These are phyloP conservation scores for Lodderomyces metapsilosis DNA, from an alignment of 1,139 yeast genomes.

Conservation along the genomic window DNA sequence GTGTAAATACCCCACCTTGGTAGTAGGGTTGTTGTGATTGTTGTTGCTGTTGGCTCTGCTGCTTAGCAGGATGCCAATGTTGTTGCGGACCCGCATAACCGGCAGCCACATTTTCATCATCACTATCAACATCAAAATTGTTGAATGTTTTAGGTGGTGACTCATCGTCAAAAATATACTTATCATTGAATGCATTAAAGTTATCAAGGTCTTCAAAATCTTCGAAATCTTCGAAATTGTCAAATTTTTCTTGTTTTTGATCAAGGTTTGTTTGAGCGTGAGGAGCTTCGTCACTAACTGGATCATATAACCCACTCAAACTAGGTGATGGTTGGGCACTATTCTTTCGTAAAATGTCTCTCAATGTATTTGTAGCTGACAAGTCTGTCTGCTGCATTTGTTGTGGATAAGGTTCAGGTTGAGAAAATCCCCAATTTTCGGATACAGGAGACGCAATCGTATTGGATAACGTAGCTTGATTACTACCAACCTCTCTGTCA, in stretches of 20 bases:
- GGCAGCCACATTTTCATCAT: slow-evolving; percentile 26
- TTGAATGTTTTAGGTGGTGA: slow-evolving; percentile 11
- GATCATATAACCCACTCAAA: background rate
- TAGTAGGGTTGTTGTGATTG: background rate
- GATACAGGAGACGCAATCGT: slow-evolving; percentile 5
- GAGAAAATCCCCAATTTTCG: slow-evolving; percentile 6
- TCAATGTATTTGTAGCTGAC: background rate
- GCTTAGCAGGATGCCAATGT: slow-evolving; percentile 1
- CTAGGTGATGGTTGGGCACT: background rate
- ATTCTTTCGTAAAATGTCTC: slow-evolving; percentile 5
- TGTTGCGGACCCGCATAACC: slow-evolving; percentile 9
- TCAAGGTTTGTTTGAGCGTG: background rate
- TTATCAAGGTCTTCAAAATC: slow-evolving; percentile 39
- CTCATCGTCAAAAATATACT: slow-evolving; percentile 12
- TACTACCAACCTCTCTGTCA: background rate
- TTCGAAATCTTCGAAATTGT: slow-evolving; percentile 10
- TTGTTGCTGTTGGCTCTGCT: slow-evolving; percentile 9
- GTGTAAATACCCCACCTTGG: background rate
- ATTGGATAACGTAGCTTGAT: background rate
- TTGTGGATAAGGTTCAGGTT: slow-evolving; percentile 1
- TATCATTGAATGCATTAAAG: slow-evolving; percentile 29
- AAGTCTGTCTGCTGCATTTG: slow-evolving; percentile 2
- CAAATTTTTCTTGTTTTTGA: slow-evolving; percentile 2
- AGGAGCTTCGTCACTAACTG: background rate
- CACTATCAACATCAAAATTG: slow-evolving; percentile 35